Conservation (phyloP, 2,329 filamentous ascomycete genomes). For the Aspergillus japonicus region DNA sequence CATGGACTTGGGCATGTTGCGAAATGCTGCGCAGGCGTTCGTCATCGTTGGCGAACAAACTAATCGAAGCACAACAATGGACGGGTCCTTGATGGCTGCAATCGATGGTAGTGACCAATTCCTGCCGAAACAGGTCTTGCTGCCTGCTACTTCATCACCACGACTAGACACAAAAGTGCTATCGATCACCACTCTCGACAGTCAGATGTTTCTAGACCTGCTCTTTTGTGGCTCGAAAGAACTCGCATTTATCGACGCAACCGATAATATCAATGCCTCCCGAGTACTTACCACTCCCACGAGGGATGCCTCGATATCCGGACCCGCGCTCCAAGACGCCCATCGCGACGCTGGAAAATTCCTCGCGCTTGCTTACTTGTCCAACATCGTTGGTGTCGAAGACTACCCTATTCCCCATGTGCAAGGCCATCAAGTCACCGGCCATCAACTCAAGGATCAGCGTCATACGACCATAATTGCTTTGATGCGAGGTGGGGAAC, state of each 20-base stretch:
- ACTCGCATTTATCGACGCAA: slow-evolving; percentile 45
- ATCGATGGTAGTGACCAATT: slow-evolving; percentile 30
- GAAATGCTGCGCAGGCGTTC: slow-evolving; percentile 52
- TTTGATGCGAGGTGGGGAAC: slow-evolving; percentile 63
- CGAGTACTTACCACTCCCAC: slow-evolving; percentile 56
- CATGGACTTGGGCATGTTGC: slow-evolving; percentile 59
- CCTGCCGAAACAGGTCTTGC: slow-evolving; percentile 46
- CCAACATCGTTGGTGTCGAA: slow-evolving; percentile 50
- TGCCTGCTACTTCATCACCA: slow-evolving; percentile 42
- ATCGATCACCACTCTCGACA: slow-evolving; percentile 41
- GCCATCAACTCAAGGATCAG: slow-evolving; percentile 52
- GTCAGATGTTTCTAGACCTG: slow-evolving; percentile 27
- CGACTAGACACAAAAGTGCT: slow-evolving; percentile 47
- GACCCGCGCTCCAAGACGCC: slow-evolving; percentile 49
- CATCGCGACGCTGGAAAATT: slow-evolving; percentile 55
- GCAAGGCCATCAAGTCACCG: slow-evolving; percentile 46
- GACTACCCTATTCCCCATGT: slow-evolving; percentile 52
- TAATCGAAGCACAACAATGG: slow-evolving; percentile 55
- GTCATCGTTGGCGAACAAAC: slow-evolving; percentile 55
- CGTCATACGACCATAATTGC: slow-evolving; percentile 54
- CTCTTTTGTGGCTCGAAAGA: slow-evolving; percentile 14
- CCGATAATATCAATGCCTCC: slow-evolving; percentile 43
- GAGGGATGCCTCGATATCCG: slow-evolving; percentile 50
- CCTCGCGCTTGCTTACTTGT: slow-evolving; percentile 52
- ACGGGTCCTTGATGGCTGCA: slow-evolving; percentile 42